Evolutionary conservation across 2,329 filamentous ascomycete genomes (phyloP), one percentile per base, ranked within the genome.

Genomic region (Botrytis fabae): DNA sequence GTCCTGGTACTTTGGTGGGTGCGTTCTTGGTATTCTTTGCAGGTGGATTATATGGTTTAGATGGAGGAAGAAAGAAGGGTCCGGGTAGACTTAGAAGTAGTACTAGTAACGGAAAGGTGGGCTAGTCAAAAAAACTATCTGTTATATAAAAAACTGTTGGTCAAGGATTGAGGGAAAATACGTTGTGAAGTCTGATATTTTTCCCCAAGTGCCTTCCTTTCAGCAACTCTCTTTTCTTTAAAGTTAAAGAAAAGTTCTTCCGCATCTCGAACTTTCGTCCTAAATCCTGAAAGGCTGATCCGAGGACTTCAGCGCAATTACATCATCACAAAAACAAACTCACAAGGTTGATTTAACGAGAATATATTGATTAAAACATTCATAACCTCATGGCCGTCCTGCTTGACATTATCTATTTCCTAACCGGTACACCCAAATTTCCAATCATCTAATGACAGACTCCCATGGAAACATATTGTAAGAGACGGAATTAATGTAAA

Each of bases 1-100:
- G 92, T 20, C 83, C 86, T 0, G 91, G 93, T 57, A 97, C 97
- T 74, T 83, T 97, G 70, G 74, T 93, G 7, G 96, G 96, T 4
- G 95, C 95, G 0, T 85, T 89, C 8, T 85, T 98, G 75, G 96
- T 99, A 12, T 99, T 98, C 83, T 88, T 92, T 22, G 93, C 94
- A 0, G 96, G 95, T n/a, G 95, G 91, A 0, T 82, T 98, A 75
- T 99, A 99, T 83, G 95, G 93, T 3, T 87, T 95, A 79, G 95
- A 97, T 76, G 79, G 78, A 64, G 71, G 71, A 2, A 69, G 40
- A 57, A 73, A 70, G 57, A 73, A 72, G 18, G 51, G 48, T 22
- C 22, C 22, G 8, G 51, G 16, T 65, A 68, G 60, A 65, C 61
- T 46, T 44, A 71, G 51, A 32, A 60, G 28, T 44, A 57, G 70